These are phyloP conservation scores for Leccinum subgranulosum DNA, from an alignment of 768 basidiomycete genomes.

Conservation along the genomic window DNA sequence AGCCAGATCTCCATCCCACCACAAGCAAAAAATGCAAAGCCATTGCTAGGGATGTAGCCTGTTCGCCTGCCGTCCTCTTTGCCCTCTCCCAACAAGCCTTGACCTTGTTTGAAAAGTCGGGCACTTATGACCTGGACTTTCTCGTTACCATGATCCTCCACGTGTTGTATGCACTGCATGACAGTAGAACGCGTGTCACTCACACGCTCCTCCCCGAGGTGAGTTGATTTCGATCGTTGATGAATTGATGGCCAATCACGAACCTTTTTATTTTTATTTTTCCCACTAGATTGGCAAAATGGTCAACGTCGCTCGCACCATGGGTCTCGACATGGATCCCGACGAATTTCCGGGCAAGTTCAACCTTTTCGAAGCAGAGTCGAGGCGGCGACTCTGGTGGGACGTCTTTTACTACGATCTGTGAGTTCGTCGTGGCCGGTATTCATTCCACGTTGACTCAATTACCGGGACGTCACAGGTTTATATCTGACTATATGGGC, in stretches of 20 bases:
- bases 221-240: constrained; percentile 26
- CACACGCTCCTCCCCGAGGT: constrained; percentile 31
- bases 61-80: constrained; percentile 39
- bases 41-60: constrained; percentile 27
- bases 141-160: constrained; percentile 59
- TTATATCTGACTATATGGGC: constrained; percentile 65
- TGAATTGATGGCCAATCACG: constrained; percentile 20
- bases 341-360: constrained; percentile 49
- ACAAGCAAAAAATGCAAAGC: constrained; percentile 26
- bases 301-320: constrained; percentile 59
- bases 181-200: constrained; percentile 42
- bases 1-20: constrained; percentile 14
- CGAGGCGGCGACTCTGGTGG: constrained; percentile 69
- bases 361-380: constrained; percentile 49
- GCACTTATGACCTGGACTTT: constrained; percentile 52
- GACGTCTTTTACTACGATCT: constrained; percentile 74
- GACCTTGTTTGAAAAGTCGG: constrained; percentile 39
- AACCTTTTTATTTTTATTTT: not conserved
- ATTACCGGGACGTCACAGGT: constrained; percentile 39
- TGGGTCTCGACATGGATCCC: constrained; percentile 62
- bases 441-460: constrained; percentile 5
- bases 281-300: constrained; percentile 58
- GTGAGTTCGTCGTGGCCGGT: constrained; percentile 41
- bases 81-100: constrained; percentile 50
- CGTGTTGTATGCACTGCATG: constrained; percentile 51